These are phyloP conservation scores for Sclerotinia subarctica DNA, from an alignment of 2,329 filamentous ascomycete genomes.

Conservation along the genomic window DNA sequence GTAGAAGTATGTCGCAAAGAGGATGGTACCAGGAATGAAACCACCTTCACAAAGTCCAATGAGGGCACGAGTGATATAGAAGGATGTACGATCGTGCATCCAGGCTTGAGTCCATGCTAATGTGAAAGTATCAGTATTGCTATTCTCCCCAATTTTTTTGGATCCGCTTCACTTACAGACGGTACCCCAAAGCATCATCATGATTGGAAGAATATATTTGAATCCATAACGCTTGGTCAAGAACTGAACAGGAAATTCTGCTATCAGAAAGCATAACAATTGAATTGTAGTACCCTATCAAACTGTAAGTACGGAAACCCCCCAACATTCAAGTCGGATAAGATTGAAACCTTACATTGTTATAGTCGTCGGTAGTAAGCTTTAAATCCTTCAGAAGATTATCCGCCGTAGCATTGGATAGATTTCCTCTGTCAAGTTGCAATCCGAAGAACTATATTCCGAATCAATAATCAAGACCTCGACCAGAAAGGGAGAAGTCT, in stretches of 20 bases:
- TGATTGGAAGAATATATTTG: slow-evolving; percentile 51
- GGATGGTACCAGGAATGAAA: slow-evolving; percentile 58
- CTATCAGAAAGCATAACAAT: slow-evolving; percentile 36
- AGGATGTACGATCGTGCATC: slow-evolving; percentile 39
- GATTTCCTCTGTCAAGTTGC: slow-evolving; percentile 58
- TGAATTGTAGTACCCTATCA: slow-evolving; percentile 49
- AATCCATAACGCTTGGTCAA: slow-evolving; percentile 49
- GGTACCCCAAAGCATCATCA: slow-evolving; percentile 53
- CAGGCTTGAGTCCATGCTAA: slow-evolving; percentile 48
- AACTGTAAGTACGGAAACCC: neutral
- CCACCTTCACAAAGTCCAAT: slow-evolving; percentile 40
- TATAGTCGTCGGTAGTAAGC: slow-evolving; percentile 26
- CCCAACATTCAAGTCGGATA: neutral
- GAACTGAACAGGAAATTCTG: slow-evolving; percentile 57
- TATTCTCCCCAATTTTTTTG: slow-evolving; percentile 34
- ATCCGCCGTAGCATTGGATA: slow-evolving; percentile 54
- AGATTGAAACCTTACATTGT: slow-evolving; percentile 36
- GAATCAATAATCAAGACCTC: neutral
- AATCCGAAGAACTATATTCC: slow-evolving; percentile 53
- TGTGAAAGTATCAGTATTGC: neutral
- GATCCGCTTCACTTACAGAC: slow-evolving; percentile 35
- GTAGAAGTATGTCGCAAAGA: slow-evolving; percentile 70
- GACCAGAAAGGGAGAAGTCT: neutral
- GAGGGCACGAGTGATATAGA: slow-evolving; percentile 32
- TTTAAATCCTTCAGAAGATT: slow-evolving; percentile 30